Evolutionary conservation across 169 alveolate genomes (phyloP).

Genomic region (Cryptosporidium canis): DNA sequence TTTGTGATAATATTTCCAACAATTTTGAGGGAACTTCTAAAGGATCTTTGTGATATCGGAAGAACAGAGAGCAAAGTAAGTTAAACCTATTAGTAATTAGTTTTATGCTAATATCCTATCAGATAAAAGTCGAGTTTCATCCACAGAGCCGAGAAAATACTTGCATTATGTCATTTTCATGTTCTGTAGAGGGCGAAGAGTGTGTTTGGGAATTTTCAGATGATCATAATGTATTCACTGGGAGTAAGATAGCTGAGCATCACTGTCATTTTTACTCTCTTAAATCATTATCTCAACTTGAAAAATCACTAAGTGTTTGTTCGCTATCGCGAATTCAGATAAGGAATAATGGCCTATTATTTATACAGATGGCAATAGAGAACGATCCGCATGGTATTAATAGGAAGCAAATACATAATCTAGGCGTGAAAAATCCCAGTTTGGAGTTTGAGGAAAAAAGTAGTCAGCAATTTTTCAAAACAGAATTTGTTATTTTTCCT

Average conservation of each 20-base stretch:
- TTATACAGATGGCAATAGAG: constrained; percentile 43
- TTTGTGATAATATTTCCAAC: constrained; percentile 38
- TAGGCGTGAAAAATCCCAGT: not conserved
- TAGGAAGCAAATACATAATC: not conserved
- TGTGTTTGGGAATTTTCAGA: constrained; percentile 69
- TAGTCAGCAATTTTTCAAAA: not conserved
- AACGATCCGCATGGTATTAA: not conserved
- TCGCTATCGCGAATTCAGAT: constrained; percentile 20
- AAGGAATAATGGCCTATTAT: constrained; percentile 11
- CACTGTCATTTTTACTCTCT: constrained; percentile 9
- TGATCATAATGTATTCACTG: constrained; percentile 52
- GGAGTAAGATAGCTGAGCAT: not conserved
- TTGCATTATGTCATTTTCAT: constrained; percentile 56
- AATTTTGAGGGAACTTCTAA: constrained; percentile 36
- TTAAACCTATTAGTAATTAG: not conserved
- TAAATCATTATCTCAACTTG: constrained; percentile 48
- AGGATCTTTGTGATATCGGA: constrained; percentile 64
- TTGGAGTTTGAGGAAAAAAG: not conserved
- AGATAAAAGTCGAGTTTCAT: constrained; percentile 37
- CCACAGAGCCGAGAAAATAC: not conserved
- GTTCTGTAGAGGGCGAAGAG: constrained; percentile 60
- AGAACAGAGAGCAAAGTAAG: constrained; percentile 58
- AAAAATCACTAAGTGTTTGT: constrained; percentile 31
- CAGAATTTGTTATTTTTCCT: constrained; percentile 51
- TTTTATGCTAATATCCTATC: not conserved